Percentiles rank a stretch among this genome's conserved stretches.
Evolutionary conservation across 2,329 filamentous ascomycete genomes (phyloP).

Genomic region (Phialophora expanda): DNA sequence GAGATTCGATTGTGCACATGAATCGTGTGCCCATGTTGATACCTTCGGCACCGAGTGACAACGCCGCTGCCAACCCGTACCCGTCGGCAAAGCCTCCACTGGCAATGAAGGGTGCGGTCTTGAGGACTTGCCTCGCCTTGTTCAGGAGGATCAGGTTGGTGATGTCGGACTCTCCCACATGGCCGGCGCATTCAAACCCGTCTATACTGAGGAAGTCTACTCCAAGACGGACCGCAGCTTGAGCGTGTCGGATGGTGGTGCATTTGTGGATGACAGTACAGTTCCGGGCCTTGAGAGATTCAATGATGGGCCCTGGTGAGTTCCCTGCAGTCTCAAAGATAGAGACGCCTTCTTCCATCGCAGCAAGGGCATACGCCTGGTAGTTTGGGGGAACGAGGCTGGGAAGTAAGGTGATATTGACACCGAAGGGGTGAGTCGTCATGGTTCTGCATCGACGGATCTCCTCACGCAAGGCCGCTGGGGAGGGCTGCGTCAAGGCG

Average conservation of each 20-base stretch:
- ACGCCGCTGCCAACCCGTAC: slow-evolving; percentile 83
- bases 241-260: slow-evolving; percentile 90
- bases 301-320: slow-evolving; percentile 89
- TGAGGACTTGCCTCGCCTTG: slow-evolving; percentile 61
- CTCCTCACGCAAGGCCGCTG: slow-evolving; percentile 88
- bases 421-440: slow-evolving; percentile 67
- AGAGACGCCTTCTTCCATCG: slow-evolving; percentile 88
- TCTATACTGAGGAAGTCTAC: slow-evolving; percentile 97
- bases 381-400: slow-evolving; percentile 90
- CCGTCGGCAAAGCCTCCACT: slow-evolving; percentile 88
- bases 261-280: slow-evolving; percentile 92
- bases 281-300: slow-evolving; percentile 78
- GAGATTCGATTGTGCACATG: slow-evolving; percentile 94
- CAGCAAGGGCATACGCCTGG: slow-evolving; percentile 82
- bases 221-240: slow-evolving; percentile 87
- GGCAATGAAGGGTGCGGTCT: slow-evolving; percentile 55
- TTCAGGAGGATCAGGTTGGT: slow-evolving; percentile 62
- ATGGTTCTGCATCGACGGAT: slow-evolving; percentile 83
- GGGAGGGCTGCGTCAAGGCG: slow-evolving; percentile 83
- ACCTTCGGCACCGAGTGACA: slow-evolving; percentile 85
- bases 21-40: slow-evolving; percentile 98
- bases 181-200: slow-evolving; percentile 91
- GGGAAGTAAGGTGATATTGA: slow-evolving; percentile 93
- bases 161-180: slow-evolving; percentile 59
- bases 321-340: slow-evolving; percentile 95